phyloP scores from a whole-genome alignment of 179 eudicot genomes.

The Silene coronaria region DNA sequence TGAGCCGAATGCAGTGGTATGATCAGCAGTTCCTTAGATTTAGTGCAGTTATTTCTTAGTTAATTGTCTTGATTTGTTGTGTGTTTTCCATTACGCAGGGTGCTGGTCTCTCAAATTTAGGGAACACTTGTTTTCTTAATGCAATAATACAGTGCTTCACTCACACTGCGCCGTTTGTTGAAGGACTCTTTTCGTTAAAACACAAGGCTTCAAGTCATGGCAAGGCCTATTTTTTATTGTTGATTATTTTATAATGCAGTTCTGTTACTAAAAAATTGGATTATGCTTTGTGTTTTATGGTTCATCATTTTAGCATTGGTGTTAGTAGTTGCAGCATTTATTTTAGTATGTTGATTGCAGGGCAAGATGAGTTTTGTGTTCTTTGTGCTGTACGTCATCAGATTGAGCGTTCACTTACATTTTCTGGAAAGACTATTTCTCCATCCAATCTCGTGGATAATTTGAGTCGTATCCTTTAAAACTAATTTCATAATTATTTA shows the following conservation, averaged over 20 bases:
- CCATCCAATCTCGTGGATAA: constrained; percentile 62
- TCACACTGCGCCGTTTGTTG: constrained; percentile 71
- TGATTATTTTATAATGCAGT: background rate
- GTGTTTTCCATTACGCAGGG: constrained; percentile 41
- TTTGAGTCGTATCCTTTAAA: constrained; percentile 59
- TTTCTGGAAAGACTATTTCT: constrained; percentile 31
- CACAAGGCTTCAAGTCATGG: constrained; percentile 41
- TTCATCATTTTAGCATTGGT: constrained; percentile 4
- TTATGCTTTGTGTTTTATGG: background rate
- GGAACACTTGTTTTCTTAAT: constrained; percentile 88
- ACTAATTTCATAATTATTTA: background rate
- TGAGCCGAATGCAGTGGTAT: constrained; percentile 40
- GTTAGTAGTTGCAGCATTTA: background rate
- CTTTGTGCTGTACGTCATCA: constrained; percentile 54
- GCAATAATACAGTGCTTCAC: constrained; percentile 76
- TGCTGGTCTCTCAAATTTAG: constrained; percentile 69
- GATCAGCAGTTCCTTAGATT: background rate
- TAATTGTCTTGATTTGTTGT: background rate
- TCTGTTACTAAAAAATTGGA: background rate
- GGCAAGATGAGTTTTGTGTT: constrained; percentile 46
- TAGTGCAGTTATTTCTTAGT: background rate
- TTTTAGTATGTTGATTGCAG: constrained; percentile 35
- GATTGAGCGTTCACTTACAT: constrained; percentile 37
- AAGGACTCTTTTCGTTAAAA: constrained; percentile 41
- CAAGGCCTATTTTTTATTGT: constrained; percentile 20